phyloP scores from a whole-genome alignment of 2,329 filamentous ascomycete species.

The Aquanectria penicillioides region DNA sequence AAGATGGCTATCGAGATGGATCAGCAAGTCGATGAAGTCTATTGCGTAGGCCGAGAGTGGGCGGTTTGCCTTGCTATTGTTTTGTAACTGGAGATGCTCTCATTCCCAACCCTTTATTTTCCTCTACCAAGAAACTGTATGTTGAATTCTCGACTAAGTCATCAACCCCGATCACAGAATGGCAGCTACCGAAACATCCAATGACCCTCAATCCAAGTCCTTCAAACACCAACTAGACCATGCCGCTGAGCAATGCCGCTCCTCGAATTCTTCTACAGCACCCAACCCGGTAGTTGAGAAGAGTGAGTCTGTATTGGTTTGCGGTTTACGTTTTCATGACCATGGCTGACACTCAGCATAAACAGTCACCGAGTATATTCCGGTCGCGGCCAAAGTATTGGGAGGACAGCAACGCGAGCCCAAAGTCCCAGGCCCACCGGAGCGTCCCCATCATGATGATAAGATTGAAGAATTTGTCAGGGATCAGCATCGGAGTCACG shows the following conservation, averaged over 20 bases:
- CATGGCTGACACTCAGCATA: slow-evolving; percentile 4
- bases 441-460: slow-evolving; percentile 56
- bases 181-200: slow-evolving; percentile 24
- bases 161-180: slow-evolving; percentile 25
- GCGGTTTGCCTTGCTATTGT: background rate
- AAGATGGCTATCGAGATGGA: background rate
- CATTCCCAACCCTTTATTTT: background rate
- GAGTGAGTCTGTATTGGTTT: slow-evolving; percentile 43
- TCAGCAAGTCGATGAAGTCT: slow-evolving; percentile 1
- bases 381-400: slow-evolving; percentile 54
- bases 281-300: slow-evolving; percentile 55
- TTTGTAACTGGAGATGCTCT: background rate
- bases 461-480: slow-evolving; percentile 64
- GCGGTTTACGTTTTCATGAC: background rate
- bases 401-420: slow-evolving; percentile 43
- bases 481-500: slow-evolving; percentile 62
- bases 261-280: slow-evolving; percentile 34
- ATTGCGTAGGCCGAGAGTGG: slow-evolving; percentile 37
- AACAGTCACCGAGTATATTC: slow-evolving; percentile 56
- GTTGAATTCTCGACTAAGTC: background rate
- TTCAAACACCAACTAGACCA: slow-evolving; percentile 59
- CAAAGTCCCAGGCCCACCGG: slow-evolving; percentile 49
- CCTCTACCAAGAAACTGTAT: no score
- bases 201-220: slow-evolving; percentile 34
- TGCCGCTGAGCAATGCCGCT: slow-evolving; percentile 49